Percentiles rank a stretch among this genome's conserved stretches.
Evolutionary conservation across 805 yeast species (phyloP).

Genomic region (Cyberlindnera euphorbiiphila): DNA sequence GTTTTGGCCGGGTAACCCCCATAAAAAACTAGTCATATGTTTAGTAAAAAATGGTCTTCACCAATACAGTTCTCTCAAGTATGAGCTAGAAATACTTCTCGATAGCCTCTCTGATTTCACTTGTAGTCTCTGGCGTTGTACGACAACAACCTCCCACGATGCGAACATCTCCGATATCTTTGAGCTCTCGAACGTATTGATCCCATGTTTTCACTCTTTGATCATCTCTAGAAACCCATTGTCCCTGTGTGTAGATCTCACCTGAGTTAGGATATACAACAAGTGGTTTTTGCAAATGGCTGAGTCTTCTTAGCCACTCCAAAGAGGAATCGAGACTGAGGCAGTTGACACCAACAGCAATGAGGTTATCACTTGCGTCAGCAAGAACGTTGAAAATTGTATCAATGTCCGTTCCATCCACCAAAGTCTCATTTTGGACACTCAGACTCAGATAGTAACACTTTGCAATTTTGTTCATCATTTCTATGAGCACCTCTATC

Average conservation of each 20-base stretch:
- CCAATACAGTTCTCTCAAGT: no score
- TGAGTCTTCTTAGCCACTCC: conserved; percentile 36
- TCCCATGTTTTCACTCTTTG: conserved; percentile 35
- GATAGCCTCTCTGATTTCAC: conserved; percentile 6
- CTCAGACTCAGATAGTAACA: conserved; percentile 46
- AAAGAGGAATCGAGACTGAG: conserved; percentile 43
- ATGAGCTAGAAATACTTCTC: not conserved
- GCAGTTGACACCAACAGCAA: conserved; percentile 65
- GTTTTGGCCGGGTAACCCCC: not conserved
- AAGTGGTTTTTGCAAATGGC: conserved; percentile 31
- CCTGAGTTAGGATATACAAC: conserved; percentile 77
- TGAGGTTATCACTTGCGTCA: conserved; percentile 14
- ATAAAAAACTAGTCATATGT: not conserved
- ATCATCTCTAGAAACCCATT: conserved; percentile 32
- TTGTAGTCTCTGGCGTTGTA: conserved; percentile 45
- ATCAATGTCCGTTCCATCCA: conserved; percentile 46
- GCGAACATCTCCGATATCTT: conserved; percentile 34
- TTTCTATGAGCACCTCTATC: conserved; percentile 42
- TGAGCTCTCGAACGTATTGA: conserved; percentile 38
- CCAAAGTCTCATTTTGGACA: conserved; percentile 36
- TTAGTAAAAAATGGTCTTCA: not conserved
- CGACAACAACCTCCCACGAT: conserved; percentile 78
- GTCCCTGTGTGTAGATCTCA: conserved; percentile 49
- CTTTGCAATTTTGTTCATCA: conserved; percentile 35
- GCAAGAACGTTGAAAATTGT: conserved; percentile 29